Conservation (phyloP, 352 stramenopile species). For the Pythium brachiatum region DNA sequence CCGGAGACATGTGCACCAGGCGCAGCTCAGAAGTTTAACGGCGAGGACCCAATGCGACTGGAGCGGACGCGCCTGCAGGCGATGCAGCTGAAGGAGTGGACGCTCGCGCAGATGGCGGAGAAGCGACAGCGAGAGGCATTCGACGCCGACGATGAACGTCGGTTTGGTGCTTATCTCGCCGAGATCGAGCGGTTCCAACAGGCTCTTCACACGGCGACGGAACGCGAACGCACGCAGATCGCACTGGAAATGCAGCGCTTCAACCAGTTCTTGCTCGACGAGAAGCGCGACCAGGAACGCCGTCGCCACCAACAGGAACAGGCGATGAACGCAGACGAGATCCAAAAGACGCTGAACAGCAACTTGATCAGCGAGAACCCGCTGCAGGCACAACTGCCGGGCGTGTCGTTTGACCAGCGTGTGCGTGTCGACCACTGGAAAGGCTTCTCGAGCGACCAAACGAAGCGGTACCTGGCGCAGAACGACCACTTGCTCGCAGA, state of each 20-base stretch:
- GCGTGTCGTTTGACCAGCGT: constrained; percentile 39
- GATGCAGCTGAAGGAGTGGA: constrained; percentile 71
- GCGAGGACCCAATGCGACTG: constrained; percentile 53
- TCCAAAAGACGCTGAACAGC: constrained; percentile 55
- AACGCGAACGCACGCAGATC: constrained; percentile 45
- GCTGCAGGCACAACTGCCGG: constrained; percentile 43
- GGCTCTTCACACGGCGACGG: constrained; percentile 50
- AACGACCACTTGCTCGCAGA: constrained; percentile 62
- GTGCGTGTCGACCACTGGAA: constrained; percentile 84
- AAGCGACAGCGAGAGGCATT: constrained; percentile 37
- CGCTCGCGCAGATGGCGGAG: constrained; percentile 51
- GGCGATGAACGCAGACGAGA: constrained; percentile 51
- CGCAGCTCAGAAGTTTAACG: constrained; percentile 68
- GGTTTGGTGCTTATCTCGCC: constrained; percentile 48
- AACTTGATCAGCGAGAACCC: constrained; percentile 75
- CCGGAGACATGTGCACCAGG: constrained; percentile 48
- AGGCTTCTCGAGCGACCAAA: constrained; percentile 63
- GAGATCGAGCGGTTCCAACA: constrained; percentile 60
- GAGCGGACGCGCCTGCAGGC: constrained; percentile 64
- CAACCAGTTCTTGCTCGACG: constrained; percentile 47
- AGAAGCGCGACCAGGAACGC: constrained; percentile 41
- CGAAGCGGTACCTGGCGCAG: constrained; percentile 42
- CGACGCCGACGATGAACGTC: constrained; percentile 36
- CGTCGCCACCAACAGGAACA: constrained; percentile 40
- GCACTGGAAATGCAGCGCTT: constrained; percentile 49